Conservation (phyloP, 2,329 filamentous ascomycete genomes). For the Neurospora crassa region DNA sequence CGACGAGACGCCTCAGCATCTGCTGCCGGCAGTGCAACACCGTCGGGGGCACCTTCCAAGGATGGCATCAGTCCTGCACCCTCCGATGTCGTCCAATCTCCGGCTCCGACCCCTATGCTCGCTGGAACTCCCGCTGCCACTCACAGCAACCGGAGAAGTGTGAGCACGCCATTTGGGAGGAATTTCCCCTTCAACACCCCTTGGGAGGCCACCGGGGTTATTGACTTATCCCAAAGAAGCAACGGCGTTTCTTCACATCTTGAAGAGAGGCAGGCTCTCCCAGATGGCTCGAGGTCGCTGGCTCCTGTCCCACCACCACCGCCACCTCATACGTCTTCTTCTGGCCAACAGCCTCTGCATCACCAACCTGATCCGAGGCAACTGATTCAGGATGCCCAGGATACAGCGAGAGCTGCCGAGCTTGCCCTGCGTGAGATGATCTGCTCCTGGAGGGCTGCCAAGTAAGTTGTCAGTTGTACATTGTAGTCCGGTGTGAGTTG, state of each 20-base stretch:
- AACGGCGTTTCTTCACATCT: not conserved
- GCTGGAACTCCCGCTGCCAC: conserved; percentile 18
- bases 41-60: conserved; percentile 32
- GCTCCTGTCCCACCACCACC: conserved; percentile 23
- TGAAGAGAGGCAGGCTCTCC: not conserved
- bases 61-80: conserved; percentile 25
- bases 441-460: conserved; percentile 72
- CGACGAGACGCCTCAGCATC: conserved; percentile 55
- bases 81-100: conserved; percentile 28
- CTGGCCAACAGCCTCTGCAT: conserved; percentile 45
- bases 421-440: conserved; percentile 76
- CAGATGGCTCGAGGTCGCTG: not conserved
- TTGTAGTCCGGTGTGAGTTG: conserved; percentile 1
- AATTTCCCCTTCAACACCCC: conserved; percentile 47
- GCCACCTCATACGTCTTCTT: conserved; percentile 29
- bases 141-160: conserved; percentile 18
- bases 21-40: conserved; percentile 30
- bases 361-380: conserved; percentile 54
- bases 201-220: conserved; percentile 71
- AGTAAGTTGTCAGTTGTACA: conserved; percentile 39
- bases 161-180: conserved; percentile 35
- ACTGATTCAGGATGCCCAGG: conserved; percentile 58
- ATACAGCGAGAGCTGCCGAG: conserved; percentile 76
- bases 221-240: conserved; percentile 36
- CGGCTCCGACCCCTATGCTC: conserved; percentile 15